These are phyloP conservation scores for Neospora caninum DNA, from an alignment of 169 alveolate species.

Conservation along the genomic window DNA sequence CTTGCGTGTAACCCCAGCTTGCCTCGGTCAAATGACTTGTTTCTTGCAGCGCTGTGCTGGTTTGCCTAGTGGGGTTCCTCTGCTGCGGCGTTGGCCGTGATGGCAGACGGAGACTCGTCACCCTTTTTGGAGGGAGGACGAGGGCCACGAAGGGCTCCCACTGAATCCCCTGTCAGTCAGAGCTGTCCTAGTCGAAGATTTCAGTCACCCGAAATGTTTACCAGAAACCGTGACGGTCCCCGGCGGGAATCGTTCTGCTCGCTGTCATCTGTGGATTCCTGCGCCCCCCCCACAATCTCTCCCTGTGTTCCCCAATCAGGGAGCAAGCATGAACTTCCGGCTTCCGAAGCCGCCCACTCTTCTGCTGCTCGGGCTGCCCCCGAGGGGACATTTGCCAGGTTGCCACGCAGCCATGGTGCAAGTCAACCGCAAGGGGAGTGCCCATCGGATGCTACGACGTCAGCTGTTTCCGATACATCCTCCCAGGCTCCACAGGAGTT, in stretches of 20 bases:
- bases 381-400: not conserved
- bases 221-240: not conserved
- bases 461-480: not conserved
- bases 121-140: not conserved
- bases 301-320: not conserved
- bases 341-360: not conserved
- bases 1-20: not conserved
- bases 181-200: not conserved
- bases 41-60: not conserved
- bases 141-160: not conserved
- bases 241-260: not conserved
- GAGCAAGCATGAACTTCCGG: not conserved
- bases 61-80: not conserved
- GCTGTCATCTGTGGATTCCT: not conserved
- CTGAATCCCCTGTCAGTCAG: not conserved
- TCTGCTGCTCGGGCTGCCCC: not conserved
- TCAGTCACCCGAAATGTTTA: slow-evolving; percentile 23
- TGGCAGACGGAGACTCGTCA: not conserved
- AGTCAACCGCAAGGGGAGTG: not conserved
- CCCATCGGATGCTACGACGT: not conserved
- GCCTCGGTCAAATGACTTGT: not conserved
- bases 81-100: not conserved
- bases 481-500: not conserved
- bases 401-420: not conserved
- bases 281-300: not conserved